Evolutionary conservation across 2,329 filamentous ascomycete genomes (phyloP), one percentile per base, ranked within the genome.

Genomic region (Monilinia polystroma): DNA sequence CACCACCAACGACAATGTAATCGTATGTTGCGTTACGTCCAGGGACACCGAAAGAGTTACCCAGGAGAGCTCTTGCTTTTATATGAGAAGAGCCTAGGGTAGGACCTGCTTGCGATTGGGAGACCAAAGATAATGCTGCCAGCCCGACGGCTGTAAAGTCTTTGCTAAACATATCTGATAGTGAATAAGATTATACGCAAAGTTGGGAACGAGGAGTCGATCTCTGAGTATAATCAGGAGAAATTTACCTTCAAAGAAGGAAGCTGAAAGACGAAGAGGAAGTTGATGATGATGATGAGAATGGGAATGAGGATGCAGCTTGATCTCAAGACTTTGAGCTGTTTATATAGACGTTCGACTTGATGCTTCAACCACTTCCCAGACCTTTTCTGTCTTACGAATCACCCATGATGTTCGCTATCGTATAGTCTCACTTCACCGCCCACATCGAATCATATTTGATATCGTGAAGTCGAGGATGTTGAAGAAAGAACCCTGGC

Each of bases 1-100:
- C 67, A 51, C 67, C 67, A 55, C 67, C 67, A 23, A 68, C 54
- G 55, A 68, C 29, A 43, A 68, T 55, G 45, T 67, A 68, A 35
- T 68, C 67, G 51, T 67, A 67, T n/a, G 66, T 59, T n/a, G 53
- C 66, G 26, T 67, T 54, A 18, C 45, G 41, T 49, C 54, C 60
- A 59, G 66, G 66, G 38, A 59, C 45, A 64, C 66, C 66, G 20
- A 67, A 67, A 23, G 66, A 67, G 45, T 32, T 32, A 41, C 66
- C 66, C 11, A 67, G 38, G 35, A 67, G 60, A 32, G 52, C 16
- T 53, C 59, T 45, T 54, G 59, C 66, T 57, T 63, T 63, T 16
- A 66, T 58, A 38, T 66, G 54, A 23, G 58, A 54, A 23, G 38
- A 26, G 20, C 20, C 5, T 3, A 43, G 16, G 16, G 52, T 49